phyloP scores from a whole-genome alignment of 495 filamentous ascomycete species.

The Penicillium salamii region DNA sequence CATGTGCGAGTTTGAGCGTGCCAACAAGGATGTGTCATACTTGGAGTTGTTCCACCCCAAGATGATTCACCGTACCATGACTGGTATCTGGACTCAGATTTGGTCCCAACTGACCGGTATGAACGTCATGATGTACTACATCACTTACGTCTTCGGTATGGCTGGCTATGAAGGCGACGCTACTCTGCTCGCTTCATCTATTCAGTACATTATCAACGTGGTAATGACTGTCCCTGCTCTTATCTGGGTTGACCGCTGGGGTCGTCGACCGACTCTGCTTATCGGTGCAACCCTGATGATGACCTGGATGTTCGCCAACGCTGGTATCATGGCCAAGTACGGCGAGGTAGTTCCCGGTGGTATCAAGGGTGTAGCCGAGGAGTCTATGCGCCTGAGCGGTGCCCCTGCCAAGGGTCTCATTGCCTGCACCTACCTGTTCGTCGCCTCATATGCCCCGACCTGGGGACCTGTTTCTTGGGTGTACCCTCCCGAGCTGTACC shows the following conservation, averaged over 20 bases:
- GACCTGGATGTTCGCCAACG: conserved; percentile 66
- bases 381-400: conserved; percentile 37
- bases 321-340: conserved; percentile 56
- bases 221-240: conserved; percentile 51
- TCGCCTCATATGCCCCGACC: conserved; percentile 52
- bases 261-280: conserved; percentile 60
- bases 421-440: conserved; percentile 68
- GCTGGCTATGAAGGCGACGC: conserved; percentile 33
- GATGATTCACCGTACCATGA: conserved; percentile 70
- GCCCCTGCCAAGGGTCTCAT: conserved; percentile 52
- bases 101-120: conserved; percentile 83
- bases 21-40: conserved; percentile 59
- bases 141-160: conserved; percentile 38
- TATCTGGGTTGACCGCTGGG: conserved; percentile 59
- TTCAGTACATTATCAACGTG: conserved; percentile 67
- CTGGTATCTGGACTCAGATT: conserved; percentile 75
- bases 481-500: conserved; percentile 67
- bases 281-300: conserved; percentile 66
- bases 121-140: conserved; percentile 72
- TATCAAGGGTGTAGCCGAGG: conserved; percentile 31
- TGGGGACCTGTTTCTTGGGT: conserved; percentile 66
- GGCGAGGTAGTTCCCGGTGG: conserved; percentile 49
- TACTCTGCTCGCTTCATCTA: conserved; percentile 59
- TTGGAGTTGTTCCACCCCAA: conserved; percentile 63
- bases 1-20: conserved; percentile 66